Conservation (phyloP, 1,284 basidiomycete genomes). For the Puccinia triticina region DNA sequence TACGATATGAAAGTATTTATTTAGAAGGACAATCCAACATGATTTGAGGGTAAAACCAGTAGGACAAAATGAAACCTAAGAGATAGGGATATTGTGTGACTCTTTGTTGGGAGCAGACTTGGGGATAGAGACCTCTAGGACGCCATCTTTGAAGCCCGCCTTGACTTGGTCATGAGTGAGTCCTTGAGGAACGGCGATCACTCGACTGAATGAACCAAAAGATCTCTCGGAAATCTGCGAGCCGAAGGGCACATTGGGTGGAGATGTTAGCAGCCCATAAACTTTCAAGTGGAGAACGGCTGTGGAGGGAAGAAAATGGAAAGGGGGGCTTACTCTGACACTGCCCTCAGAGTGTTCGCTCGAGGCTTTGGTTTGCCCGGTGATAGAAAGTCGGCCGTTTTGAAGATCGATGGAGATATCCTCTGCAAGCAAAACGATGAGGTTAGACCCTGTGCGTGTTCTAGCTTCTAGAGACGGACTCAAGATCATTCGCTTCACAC, state of each 20-base stretch:
- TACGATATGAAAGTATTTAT: no score
- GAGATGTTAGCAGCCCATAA: not conserved
- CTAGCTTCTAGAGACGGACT: not conserved
- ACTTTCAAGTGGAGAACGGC: not conserved
- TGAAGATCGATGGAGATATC: constrained; percentile 51
- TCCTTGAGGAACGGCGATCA: constrained; percentile 30
- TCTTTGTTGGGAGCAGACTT: constrained; percentile 27
- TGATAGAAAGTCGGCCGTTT: constrained; percentile 34
- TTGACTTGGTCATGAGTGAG: constrained; percentile 45
- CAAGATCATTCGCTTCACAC: not conserved
- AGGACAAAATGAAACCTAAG: not conserved
- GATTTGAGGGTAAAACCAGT: not conserved
- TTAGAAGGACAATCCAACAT: no score
- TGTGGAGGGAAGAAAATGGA: not conserved
- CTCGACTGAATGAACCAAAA: constrained; percentile 35
- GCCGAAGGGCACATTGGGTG: not conserved
- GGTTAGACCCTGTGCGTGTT: not conserved
- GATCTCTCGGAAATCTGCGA: constrained; percentile 48
- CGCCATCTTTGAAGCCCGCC: constrained; percentile 43
- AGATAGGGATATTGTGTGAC: constrained; percentile 39
- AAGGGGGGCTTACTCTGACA: constrained; percentile 32
- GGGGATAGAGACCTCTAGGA: constrained; percentile 39
- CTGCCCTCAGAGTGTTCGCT: constrained; percentile 35
- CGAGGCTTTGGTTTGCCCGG: constrained; percentile 40
- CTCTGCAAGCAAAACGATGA: constrained; percentile 10